Evolutionary conservation across 2,329 filamentous ascomycete genomes (phyloP).

Genomic region (Clarireedia sp.): DNA sequence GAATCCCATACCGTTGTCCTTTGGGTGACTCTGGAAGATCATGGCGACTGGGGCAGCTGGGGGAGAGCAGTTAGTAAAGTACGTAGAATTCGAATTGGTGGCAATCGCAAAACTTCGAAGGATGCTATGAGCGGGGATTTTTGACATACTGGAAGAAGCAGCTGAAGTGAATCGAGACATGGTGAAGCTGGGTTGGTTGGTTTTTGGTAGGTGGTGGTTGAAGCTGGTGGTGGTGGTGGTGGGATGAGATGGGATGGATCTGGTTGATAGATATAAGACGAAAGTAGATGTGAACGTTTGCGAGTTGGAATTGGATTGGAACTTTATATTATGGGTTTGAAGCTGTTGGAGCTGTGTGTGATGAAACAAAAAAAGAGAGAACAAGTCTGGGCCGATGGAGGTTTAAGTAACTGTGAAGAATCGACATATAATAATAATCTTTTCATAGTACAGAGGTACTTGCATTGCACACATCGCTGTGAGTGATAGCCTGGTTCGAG

Average conservation of each 20-base stretch:
- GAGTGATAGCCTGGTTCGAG: not conserved
- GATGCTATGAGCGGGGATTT: not conserved
- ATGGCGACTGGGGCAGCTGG: not conserved
- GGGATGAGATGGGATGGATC: not conserved
- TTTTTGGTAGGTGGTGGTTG: not conserved
- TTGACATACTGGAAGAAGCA: conserved; percentile 5
- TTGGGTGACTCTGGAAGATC: conserved; percentile 7
- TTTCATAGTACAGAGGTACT: not conserved
- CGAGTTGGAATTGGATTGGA: not conserved
- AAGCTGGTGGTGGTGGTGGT: not conserved
- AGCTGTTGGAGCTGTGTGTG: not conserved
- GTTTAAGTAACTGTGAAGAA: conserved; percentile 3
- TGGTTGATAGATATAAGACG: not conserved
- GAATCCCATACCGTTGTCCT: not conserved
- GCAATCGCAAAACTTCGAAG: not conserved
- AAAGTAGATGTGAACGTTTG: not conserved
- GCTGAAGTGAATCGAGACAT: conserved; percentile 1
- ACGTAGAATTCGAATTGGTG: not conserved
- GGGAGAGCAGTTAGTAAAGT: not conserved
- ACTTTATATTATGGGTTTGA: conserved; percentile 7
- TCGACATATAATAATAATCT: not conserved
- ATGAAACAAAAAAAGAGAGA: conserved; percentile 5
- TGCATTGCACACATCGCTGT: not conserved
- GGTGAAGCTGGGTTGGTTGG: not conserved
- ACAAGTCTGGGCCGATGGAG: not conserved